Evolutionary conservation across 805 yeast species (phyloP).

Genomic region (Pichia thaimueangensis): DNA sequence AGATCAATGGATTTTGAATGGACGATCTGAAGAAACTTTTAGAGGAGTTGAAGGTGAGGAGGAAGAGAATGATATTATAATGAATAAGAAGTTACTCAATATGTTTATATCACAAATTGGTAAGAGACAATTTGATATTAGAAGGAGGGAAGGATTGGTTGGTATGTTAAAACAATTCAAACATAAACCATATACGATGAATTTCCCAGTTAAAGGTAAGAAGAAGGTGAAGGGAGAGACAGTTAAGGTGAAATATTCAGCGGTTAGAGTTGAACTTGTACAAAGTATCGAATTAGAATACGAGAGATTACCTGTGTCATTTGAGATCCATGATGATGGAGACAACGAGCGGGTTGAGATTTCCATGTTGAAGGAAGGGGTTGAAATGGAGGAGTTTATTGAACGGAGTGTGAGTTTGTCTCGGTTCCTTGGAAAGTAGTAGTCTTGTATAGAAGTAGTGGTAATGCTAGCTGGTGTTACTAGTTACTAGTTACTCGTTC

Average conservation of each 20-base stretch:
- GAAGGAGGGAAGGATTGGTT: conserved; percentile 6
- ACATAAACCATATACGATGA: conserved; percentile 9
- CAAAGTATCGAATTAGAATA: conserved; percentile 26
- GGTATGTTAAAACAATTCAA: conserved; percentile 7
- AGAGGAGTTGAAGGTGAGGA: conserved; percentile 8
- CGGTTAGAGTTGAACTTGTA: conserved; percentile 18
- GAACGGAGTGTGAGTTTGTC: conserved; percentile 8
- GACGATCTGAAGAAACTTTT: conserved; percentile 3
- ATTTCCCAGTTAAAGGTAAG: neutral
- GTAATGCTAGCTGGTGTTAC: no score
- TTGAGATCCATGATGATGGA: conserved; percentile 24
- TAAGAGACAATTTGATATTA: conserved; percentile 18
- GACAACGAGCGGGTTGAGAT: conserved; percentile 22
- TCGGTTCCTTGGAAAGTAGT: neutral
- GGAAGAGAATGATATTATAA: conserved; percentile 10
- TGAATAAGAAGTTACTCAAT: conserved; percentile 19
- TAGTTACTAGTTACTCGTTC: no score
- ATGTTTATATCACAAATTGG: conserved; percentile 20
- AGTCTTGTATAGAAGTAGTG: no score
- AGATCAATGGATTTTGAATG: conserved; percentile 15
- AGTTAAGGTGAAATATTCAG: conserved; percentile 10
- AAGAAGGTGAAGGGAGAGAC: neutral
- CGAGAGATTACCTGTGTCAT: conserved; percentile 20
- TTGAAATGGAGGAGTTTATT: conserved; percentile 6
- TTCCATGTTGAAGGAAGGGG: conserved; percentile 19